These are phyloP conservation scores for Hypocrella siamensis DNA, from an alignment of 2,329 filamentous ascomycete genomes.

Conservation along the genomic window DNA sequence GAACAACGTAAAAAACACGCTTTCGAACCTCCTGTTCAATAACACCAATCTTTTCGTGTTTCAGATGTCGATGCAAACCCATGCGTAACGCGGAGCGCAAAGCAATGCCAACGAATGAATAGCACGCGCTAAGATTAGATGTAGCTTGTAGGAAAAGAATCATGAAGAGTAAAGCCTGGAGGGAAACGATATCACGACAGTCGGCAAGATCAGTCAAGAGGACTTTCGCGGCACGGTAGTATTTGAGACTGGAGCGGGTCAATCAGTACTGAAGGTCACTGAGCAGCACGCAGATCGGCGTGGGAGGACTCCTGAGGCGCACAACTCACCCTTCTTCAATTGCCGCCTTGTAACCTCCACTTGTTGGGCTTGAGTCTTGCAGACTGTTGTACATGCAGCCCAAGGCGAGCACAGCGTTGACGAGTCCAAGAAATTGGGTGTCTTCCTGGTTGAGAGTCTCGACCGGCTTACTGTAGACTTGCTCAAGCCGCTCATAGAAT, in stretches of 20 bases:
- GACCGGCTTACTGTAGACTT: conserved; percentile 55
- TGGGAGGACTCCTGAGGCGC: too few relatives aligned
- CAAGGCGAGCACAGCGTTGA: conserved; percentile 56
- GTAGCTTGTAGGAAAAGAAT: conserved; percentile 69
- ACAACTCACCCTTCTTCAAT: conserved; percentile 38
- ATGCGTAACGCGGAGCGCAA: conserved; percentile 61
- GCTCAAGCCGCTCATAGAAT: conserved; percentile 64
- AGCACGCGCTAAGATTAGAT: conserved; percentile 64
- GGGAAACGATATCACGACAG: conserved; percentile 56
- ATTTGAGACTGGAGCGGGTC: conserved; percentile 43
- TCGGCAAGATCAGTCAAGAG: conserved; percentile 51
- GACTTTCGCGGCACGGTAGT: conserved; percentile 51
- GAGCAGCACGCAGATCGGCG: too few relatives aligned
- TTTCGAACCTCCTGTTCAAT: conserved; percentile 49
- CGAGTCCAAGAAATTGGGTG: conserved; percentile 50
- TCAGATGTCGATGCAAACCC: conserved; percentile 59
- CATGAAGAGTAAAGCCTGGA: conserved; percentile 67
- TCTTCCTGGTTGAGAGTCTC: conserved; percentile 50
- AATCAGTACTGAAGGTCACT: conserved; percentile 3
- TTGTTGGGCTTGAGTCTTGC: conserved; percentile 33
- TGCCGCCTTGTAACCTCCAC: conserved; percentile 30
- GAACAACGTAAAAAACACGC: conserved; percentile 51
- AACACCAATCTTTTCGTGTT: conserved; percentile 44
- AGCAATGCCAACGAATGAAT: conserved; percentile 66
- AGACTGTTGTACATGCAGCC: conserved; percentile 56